Conservation (phyloP, 2,329 filamentous ascomycete genomes). For the Escovopsis sp. region DNA sequence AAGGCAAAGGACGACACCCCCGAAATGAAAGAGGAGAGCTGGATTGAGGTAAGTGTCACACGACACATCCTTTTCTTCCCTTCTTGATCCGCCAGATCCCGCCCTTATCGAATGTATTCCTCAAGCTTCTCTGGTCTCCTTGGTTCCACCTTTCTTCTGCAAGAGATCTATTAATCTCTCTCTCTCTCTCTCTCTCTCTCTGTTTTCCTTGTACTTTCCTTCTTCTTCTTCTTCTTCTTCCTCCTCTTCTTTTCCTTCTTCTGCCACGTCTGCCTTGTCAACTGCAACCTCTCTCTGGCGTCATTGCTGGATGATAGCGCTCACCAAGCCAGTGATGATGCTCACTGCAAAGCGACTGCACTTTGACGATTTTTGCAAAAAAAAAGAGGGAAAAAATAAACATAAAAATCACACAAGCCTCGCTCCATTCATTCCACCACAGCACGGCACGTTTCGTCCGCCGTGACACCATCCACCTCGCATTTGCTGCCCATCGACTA, state of each 20-base stretch:
- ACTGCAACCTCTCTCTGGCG: conserved; percentile 13
- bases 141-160: no score
- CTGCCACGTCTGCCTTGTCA: conserved; percentile 3
- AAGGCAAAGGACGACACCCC: conserved; percentile 40
- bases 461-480: conserved; percentile 4
- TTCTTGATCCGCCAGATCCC: conserved; percentile 4
- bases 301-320: conserved; percentile 19
- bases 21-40: conserved; percentile 44
- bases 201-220: neutral
- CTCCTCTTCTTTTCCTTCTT: no score
- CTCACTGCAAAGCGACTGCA: conserved; percentile 18
- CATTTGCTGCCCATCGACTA: conserved; percentile 2
- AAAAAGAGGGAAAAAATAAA: no score
- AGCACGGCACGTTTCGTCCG: conserved; percentile 5
- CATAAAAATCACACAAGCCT: neutral
- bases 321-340: conserved; percentile 24
- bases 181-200: neutral
- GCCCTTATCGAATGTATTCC: neutral
- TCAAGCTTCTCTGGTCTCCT: no score
- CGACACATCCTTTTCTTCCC: conserved; percentile 13
- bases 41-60: conserved; percentile 50
- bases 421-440: conserved; percentile 5
- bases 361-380: conserved; percentile 13
- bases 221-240: no score
- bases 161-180: neutral